Evolutionary conservation across 768 basidiomycete species (phyloP), one percentile per base, ranked within the genome.

Genomic region (Xanthoconium stramineum): DNA sequence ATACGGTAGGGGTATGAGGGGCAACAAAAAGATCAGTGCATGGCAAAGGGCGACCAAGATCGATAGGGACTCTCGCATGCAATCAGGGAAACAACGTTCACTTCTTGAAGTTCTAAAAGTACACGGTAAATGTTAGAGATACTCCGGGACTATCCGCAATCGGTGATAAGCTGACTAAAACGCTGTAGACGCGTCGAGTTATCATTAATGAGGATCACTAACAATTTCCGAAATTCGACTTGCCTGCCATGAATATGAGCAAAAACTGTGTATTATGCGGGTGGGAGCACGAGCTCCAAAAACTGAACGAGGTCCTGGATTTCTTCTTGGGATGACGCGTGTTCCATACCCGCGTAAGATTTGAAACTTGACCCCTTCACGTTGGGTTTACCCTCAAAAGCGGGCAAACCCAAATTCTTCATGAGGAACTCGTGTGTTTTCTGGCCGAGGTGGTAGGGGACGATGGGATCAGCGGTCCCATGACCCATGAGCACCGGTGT

Each of bases 401-500:
- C 66, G 19, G 78, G 63, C 49, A 88, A 74, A 14, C 83, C 83
- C 40, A 90, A 65, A 12, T 78, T 62, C 11, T 76, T 67, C 29
- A 77, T 80, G 44, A 96, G 73, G 55, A 80, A 79, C 7, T 84
- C 78, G 36, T 78, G 72, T 11, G 89, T 88, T 45, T 69, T 69
- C 53, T 78, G 67, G 20, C 83, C 83, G 50, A 83, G 75, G 19
- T 76, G 59, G 61, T 77, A 78, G 55, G 78, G 78, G 52, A 97
- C 86, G 24, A 96, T 77, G 8, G 82, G 85, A 72, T 98, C 94
- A 15, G 69, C 77, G 7, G 77, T 80, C 24, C 94, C 94, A 60
- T 94, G 91, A 13, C 89, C 94, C 85, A 90, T 91, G 72, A 96
- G 94, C 29, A 95, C 78, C 1, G 93, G 89, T n/a, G 83, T 78